A percentile compares a stretch with the other conserved stretches of the same genome.
phyloP scores from a whole-genome alignment of 768 basidiomycete species.

The Boletus subcaerulescens region DNA sequence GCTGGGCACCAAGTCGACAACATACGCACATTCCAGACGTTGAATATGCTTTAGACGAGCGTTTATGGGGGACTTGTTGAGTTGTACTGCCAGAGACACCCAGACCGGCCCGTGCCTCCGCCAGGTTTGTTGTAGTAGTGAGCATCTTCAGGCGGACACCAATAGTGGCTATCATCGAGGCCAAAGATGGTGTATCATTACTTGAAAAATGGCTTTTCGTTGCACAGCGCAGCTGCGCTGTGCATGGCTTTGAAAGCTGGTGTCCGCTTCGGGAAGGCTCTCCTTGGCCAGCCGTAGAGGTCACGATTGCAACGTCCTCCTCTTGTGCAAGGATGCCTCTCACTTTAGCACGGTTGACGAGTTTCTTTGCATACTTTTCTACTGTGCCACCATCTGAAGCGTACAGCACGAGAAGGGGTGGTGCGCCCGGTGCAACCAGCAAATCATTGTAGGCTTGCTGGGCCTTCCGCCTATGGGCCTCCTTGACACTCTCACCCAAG shows the following conservation, averaged over 20 bases:
- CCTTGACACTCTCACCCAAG: conserved; percentile 79
- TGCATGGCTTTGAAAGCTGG: conserved; percentile 83
- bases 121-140: conserved; percentile 97
- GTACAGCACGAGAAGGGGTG: conserved; percentile 85
- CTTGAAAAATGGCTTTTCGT: conserved; percentile 56
- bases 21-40: conserved; percentile 17
- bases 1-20: conserved; percentile 5
- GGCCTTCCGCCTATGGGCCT: conserved; percentile 78
- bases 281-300: conserved; percentile 94
- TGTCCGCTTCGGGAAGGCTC: conserved; percentile 97
- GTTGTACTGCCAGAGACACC: conserved; percentile 54
- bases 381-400: conserved; percentile 94
- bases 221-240: conserved; percentile 52
- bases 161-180: conserved; percentile 98
- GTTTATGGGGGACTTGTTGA: conserved; percentile 60
- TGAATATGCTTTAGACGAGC: conserved; percentile 57
- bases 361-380: conserved; percentile 93
- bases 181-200: conserved; percentile 84
- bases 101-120: conserved; percentile 24
- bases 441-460: conserved; percentile 83
- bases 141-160: conserved; percentile 96
- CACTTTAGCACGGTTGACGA: conserved; percentile 77
- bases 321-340: conserved; percentile 81
- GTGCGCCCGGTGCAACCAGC: conserved; percentile 80
- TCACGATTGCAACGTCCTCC: conserved; percentile 77